Base-by-base conservation (phyloP, 2,329 filamentous ascomycete species). In the Curvularia lunata region DNA sequence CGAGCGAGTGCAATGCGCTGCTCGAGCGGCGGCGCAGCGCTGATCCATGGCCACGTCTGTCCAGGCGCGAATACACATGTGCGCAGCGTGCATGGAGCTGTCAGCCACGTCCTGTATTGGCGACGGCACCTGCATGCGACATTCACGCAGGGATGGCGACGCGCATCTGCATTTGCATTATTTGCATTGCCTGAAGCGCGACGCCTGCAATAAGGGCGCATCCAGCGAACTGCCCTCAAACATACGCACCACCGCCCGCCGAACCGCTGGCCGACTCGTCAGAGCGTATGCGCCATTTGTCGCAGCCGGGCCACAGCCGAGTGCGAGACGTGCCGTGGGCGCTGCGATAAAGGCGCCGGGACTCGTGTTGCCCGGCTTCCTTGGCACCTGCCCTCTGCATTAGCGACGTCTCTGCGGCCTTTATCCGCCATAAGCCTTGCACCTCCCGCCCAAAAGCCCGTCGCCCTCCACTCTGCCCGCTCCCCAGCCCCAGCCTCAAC, bases 41-140 rank as follows among this genome's bases (percentile, higher is more conserved):
- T 40, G 16, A 12, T 48, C 47, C 10, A 48, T 21, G 28, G 30
- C 28, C 47, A 18, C 9, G 7, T 28, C 25, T 12, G 16, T 30
- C n/a, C n/a, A n/a, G 16, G 12, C 16, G 30, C 16, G 12, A 12
- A 13, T 32, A 32, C 30, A 10, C 5, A 5, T 23, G 45, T 47
- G 45, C 28, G 16, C 18, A n/a, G 43, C 4, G 27, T 47, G 43
- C 25, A 54, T 63, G 42, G 25, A 23, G 38, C n/a, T 30, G 53
- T 30, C 38, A 46, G 46, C 40, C 32, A 51, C 28, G 43, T 43
- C 10, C 45, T n/a, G 34, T 30, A 18, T 21, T 25, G 19, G 48
- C 30, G 32, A 52, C 21, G 28, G 54, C 48, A 34, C 48, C 54
- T 56, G 54, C 54, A 56, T 56, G 54, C 48, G 48, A 50, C 21